Evolutionary conservation across 1,284 basidiomycete species (phyloP).

Genomic region (Dichomitus squalens): DNA sequence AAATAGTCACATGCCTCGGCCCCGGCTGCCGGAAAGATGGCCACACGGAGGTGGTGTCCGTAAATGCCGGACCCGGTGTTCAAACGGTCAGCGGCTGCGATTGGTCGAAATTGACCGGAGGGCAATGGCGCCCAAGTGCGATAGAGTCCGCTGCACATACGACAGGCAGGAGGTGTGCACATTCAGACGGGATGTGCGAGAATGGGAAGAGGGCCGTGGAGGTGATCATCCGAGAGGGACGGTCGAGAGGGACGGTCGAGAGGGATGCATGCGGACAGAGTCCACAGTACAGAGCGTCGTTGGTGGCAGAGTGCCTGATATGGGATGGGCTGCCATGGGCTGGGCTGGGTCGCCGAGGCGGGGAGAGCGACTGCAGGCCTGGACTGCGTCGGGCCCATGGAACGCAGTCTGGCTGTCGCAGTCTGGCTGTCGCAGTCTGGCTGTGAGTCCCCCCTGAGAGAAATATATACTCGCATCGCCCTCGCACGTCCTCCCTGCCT

Average conservation of each 20-base stretch:
- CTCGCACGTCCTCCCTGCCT: neutral
- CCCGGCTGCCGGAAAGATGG: no score
- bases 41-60: neutral
- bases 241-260: neutral
- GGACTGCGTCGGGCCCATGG: neutral
- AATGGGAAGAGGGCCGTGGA: neutral
- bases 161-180: no score
- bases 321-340: neutral
- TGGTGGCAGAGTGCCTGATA: neutral
- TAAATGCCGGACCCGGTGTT: neutral
- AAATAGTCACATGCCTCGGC: no score
- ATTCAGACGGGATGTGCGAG: neutral
- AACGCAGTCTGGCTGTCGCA: constrained; percentile 13
- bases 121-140: no score
- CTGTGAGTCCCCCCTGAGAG: neutral
- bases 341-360: neutral
- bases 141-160: no score
- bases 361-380: no score
- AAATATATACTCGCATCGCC: constrained; percentile 6
- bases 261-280: no score
- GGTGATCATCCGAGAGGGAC: neutral
- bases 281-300: neutral
- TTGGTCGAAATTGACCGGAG: constrained; percentile 13
- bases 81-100: neutral
- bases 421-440: constrained; percentile 14